phyloP scores from a whole-genome alignment of 2,329 filamentous ascomycete genomes.

The Ophiosphaerella korrae region DNA sequence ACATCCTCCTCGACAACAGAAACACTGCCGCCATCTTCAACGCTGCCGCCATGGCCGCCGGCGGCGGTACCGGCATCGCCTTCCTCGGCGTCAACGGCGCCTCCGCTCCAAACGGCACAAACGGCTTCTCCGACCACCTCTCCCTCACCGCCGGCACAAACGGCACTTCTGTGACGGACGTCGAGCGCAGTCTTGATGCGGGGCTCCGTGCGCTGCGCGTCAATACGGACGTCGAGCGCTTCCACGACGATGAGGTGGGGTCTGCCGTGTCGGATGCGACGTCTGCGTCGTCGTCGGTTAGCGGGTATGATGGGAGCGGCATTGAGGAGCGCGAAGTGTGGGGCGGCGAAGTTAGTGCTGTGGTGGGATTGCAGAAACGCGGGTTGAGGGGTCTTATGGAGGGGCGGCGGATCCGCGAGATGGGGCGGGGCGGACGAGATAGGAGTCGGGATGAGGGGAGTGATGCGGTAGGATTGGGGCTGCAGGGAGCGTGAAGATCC shows the following conservation, averaged over 20 bases:
- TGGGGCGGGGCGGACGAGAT: slow-evolving; percentile 53
- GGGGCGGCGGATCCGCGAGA: slow-evolving; percentile 80
- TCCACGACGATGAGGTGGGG: slow-evolving; percentile 43
- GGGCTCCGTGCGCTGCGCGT: slow-evolving; percentile 52
- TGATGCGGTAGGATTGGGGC: slow-evolving; percentile 35
- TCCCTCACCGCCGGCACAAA: slow-evolving; percentile 1
- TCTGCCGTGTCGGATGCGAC: slow-evolving; percentile 39
- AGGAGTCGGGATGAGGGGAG: slow-evolving; percentile 38
- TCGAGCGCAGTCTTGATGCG: slow-evolving; percentile 39
- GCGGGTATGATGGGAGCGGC: slow-evolving; percentile 36
- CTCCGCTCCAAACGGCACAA: slow-evolving; percentile 33
- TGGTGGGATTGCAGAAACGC: slow-evolving; percentile 94
- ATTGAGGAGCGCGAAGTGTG: slow-evolving; percentile 69
- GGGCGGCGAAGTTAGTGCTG: slow-evolving; percentile 80
- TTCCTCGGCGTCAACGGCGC: slow-evolving; percentile 52
- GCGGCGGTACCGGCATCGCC: slow-evolving; percentile 83
- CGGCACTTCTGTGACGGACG: slow-evolving; percentile 13
- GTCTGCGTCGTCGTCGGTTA: slow-evolving; percentile 40
- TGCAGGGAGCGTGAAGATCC: slow-evolving; percentile 23
- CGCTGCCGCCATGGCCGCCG: slow-evolving; percentile 95
- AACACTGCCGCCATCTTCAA: slow-evolving; percentile 98
- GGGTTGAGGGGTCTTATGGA: slow-evolving; percentile 94
- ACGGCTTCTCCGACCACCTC: slow-evolving; percentile 18
- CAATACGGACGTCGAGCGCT: slow-evolving; percentile 53
- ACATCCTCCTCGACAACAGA: slow-evolving; percentile 85